phyloP scores from a whole-genome alignment of 2,329 filamentous ascomycete genomes.

The Parascedosporium putredinis region DNA sequence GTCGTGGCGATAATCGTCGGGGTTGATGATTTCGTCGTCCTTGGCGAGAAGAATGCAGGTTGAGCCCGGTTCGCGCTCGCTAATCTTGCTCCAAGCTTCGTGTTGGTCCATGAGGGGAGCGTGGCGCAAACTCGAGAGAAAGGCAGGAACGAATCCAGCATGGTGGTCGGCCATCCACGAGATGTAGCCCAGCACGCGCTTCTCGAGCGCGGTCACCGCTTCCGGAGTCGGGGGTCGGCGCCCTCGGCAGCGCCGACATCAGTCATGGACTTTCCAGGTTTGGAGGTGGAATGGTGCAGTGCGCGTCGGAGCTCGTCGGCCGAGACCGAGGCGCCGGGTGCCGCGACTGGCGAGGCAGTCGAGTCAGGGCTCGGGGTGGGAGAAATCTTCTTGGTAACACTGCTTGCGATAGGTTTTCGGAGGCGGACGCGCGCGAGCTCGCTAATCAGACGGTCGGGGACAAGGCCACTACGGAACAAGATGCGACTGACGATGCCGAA shows the following conservation, averaged over 20 bases:
- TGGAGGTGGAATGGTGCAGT: slow-evolving; percentile 6
- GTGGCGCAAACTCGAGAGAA: slow-evolving; percentile 46
- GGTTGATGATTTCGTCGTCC: slow-evolving; percentile 41
- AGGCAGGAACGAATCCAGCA: slow-evolving; percentile 47
- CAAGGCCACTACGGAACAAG: slow-evolving; percentile 42
- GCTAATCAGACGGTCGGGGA: slow-evolving; percentile 42
- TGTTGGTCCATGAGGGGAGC: slow-evolving; percentile 44
- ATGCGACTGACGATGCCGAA: slow-evolving; percentile 39
- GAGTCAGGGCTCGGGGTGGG: slow-evolving; percentile 8
- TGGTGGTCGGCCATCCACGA: slow-evolving; percentile 49
- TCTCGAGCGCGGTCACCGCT: slow-evolving; percentile 29
- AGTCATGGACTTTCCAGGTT: slow-evolving; percentile 19
- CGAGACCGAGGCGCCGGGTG: slow-evolving; percentile 8
- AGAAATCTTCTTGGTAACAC: slow-evolving; percentile 16
- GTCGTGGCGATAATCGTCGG: slow-evolving; percentile 36
- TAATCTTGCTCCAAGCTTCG: slow-evolving; percentile 37
- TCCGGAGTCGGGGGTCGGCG: slow-evolving; percentile 17
- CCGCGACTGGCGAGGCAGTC: neutral
- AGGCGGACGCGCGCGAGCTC: slow-evolving; percentile 37
- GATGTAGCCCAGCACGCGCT: slow-evolving; percentile 38
- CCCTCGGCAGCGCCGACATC: slow-evolving; percentile 33
- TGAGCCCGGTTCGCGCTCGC: slow-evolving; percentile 28
- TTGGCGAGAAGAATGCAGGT: slow-evolving; percentile 42
- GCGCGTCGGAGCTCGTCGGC: slow-evolving; percentile 8
- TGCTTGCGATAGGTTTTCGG: slow-evolving; percentile 36